A percentile compares a stretch with the other conserved stretches of the same genome.
phyloP scores from a whole-genome alignment of 768 basidiomycete species.

The Hericium rajendrae region DNA sequence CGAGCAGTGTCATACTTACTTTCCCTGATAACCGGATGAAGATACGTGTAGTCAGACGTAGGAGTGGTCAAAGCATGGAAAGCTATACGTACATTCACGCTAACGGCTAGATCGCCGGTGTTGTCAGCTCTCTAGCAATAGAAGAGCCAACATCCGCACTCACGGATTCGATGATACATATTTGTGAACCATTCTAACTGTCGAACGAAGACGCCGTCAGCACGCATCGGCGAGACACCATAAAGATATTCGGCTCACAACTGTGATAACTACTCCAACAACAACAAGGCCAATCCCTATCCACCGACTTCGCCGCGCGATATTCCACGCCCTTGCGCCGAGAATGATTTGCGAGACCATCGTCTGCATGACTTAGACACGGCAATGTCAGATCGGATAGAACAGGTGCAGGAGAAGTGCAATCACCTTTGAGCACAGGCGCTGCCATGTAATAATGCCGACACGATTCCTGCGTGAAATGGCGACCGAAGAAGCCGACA shows the following conservation, averaged over 20 bases:
- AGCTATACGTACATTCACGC: neutral
- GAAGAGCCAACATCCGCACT: conserved; percentile 15
- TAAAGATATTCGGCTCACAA: neutral
- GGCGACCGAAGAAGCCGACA: conserved; percentile 47
- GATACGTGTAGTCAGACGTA: neutral
- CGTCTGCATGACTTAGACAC: conserved; percentile 41
- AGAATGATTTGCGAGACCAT: conserved; percentile 60
- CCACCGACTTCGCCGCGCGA: conserved; percentile 36
- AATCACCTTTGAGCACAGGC: conserved; percentile 52
- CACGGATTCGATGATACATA: conserved; percentile 39
- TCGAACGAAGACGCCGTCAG: neutral
- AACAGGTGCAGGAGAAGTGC: neutral
- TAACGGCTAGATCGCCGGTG: neutral
- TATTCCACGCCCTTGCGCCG: conserved; percentile 49
- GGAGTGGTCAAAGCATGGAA: neutral
- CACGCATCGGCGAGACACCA: too few species aligned
- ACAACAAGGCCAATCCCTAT: conserved; percentile 29
- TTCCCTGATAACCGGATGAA: conserved; percentile 21
- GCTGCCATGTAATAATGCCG: conserved; percentile 38
- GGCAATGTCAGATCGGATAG: neutral
- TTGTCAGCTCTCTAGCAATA: neutral
- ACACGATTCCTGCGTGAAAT: conserved; percentile 40
- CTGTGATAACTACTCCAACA: conserved; percentile 6
- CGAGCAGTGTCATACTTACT: conserved; percentile 18
- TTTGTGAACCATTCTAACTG: conserved; percentile 52